Conservation (phyloP, 2,329 filamentous ascomycete genomes). For the Cryphonectria naterciae region DNA sequence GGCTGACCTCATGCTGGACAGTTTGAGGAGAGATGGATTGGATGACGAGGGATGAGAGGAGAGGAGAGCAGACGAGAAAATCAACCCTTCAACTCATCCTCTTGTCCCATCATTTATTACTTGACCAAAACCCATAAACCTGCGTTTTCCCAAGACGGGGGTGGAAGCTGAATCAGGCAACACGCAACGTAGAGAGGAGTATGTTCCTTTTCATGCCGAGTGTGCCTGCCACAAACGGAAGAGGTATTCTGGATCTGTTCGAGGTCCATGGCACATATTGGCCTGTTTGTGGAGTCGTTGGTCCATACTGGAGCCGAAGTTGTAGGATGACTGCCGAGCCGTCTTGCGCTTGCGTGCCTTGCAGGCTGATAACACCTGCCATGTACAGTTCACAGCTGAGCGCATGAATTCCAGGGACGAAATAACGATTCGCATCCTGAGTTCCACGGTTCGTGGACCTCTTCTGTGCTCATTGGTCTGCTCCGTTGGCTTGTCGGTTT, state of each 20-base stretch:
- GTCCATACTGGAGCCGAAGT: no score
- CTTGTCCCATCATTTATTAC: not conserved
- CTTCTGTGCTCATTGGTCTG: not conserved
- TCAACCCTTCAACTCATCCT: not conserved
- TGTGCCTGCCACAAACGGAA: slow-evolving; percentile 10
- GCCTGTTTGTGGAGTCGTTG: not conserved
- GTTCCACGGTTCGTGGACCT: not conserved
- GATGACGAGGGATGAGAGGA: not conserved
- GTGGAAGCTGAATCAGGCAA: not conserved
- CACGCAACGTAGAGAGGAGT: not conserved
- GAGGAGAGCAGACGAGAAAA: not conserved
- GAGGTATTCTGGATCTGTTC: not conserved
- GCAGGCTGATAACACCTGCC: slow-evolving; percentile 15
- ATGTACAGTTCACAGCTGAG: slow-evolving; percentile 9
- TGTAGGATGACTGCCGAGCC: not conserved
- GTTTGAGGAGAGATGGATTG: no score
- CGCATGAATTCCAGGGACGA: slow-evolving; percentile 1
- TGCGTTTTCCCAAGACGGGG: not conserved
- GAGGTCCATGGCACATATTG: not conserved
- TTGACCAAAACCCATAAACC: not conserved
- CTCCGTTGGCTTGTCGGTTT: slow-evolving; percentile 4
- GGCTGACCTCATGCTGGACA: slow-evolving; percentile 15
- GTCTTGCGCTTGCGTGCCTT: not conserved
- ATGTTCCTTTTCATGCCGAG: not conserved
- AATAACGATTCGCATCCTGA: not conserved